Evolutionary conservation across 257 asterid species (phyloP).

Genomic region (Pogostemon cablin): DNA sequence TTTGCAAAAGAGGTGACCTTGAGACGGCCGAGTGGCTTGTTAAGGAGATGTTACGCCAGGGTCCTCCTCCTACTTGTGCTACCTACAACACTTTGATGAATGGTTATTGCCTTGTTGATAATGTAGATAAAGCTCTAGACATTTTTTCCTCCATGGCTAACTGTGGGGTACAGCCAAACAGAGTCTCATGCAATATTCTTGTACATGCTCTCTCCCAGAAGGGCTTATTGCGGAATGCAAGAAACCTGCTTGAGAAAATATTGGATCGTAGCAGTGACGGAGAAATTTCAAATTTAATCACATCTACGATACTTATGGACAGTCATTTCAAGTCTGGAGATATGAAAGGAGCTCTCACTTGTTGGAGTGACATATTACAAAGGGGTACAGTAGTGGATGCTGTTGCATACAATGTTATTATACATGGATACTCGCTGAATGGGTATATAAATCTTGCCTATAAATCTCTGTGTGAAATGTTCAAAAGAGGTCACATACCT

Average conservation of each 20-base stretch:
- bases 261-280: conserved; percentile 47
- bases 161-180: conserved; percentile 61
- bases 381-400: conserved; percentile 51
- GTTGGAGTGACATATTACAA: conserved; percentile 51
- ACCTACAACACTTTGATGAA: conserved; percentile 81
- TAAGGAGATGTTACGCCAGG: conserved; percentile 60
- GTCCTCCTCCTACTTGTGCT: conserved; percentile 74
- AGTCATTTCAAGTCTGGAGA: conserved; percentile 71
- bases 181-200: conserved; percentile 77
- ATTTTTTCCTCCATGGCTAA: conserved; percentile 62
- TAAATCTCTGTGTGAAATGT: conserved; percentile 56
- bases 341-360: conserved; percentile 52
- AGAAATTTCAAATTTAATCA: conserved; percentile 47
- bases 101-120: conserved; percentile 63
- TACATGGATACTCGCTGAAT: conserved; percentile 63
- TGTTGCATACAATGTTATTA: conserved; percentile 75
- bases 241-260: conserved; percentile 56
- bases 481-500: conserved; percentile 68
- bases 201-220: conserved; percentile 74
- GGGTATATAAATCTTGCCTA: conserved; percentile 49
- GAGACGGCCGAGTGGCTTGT: conserved; percentile 70
- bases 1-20: conserved; percentile 70
- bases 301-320: conserved; percentile 81
- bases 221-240: conserved; percentile 61
- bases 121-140: conserved; percentile 65